A percentile compares a stretch with the other conserved stretches of the same genome.
Evolutionary conservation across 352 stramenopile species (phyloP).

Genomic region (Saprolegnia parasitica): DNA sequence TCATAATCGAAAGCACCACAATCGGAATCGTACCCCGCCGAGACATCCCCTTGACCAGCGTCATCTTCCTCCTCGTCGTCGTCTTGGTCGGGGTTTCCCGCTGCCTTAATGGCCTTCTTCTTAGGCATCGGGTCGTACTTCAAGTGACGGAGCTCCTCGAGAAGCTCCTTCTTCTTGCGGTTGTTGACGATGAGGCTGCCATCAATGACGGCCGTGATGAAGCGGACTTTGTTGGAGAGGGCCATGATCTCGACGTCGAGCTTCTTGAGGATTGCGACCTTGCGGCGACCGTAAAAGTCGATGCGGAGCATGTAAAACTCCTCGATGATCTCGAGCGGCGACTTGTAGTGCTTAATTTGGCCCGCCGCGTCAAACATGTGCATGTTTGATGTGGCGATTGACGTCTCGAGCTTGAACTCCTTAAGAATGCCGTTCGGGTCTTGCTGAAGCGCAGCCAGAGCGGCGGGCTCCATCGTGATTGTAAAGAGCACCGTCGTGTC

Average conservation of each 20-base stretch:
- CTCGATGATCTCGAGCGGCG: conserved; percentile 89
- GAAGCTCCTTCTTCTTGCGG: conserved; percentile 90
- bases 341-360: conserved; percentile 92
- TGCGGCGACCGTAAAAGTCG: conserved; percentile 91
- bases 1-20: background rate
- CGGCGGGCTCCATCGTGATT: conserved; percentile 71
- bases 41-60: conserved; percentile 26
- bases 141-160: conserved; percentile 79
- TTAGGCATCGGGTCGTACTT: conserved; percentile 86
- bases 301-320: conserved; percentile 92
- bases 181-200: conserved; percentile 91
- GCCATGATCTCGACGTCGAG: conserved; percentile 88
- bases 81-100: conserved; percentile 40
- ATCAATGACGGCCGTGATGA: conserved; percentile 92
- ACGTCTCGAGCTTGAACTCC: conserved; percentile 93
- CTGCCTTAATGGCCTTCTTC: conserved; percentile 41
- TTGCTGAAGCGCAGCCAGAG: conserved; percentile 60
- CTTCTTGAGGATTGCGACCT: conserved; percentile 79
- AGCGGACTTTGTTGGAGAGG: conserved; percentile 93
- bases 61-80: conserved; percentile 55
- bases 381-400: conserved; percentile 97
- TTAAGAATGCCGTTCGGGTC: conserved; percentile 84
- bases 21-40: conserved; percentile 26
- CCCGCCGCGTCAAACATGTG: conserved; percentile 92
- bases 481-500: conserved; percentile 91